These are phyloP conservation scores for Aureobasidium musti DNA, from an alignment of 2,329 filamentous ascomycete genomes.

Conservation along the genomic window DNA sequence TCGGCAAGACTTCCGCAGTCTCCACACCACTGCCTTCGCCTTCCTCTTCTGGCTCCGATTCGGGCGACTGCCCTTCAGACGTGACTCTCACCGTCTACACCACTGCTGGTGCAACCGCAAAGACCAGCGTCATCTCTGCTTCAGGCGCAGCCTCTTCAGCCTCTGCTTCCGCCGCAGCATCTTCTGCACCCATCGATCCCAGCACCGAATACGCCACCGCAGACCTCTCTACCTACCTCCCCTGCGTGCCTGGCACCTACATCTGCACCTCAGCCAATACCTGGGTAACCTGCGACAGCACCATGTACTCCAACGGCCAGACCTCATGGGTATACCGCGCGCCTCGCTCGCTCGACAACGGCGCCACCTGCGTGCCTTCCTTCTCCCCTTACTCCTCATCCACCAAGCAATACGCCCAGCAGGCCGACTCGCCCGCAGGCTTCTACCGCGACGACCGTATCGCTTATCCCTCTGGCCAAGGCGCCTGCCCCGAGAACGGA, in stretches of 20 bases:
- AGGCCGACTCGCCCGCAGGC: conserved; percentile 35
- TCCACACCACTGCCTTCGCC: conserved; percentile 21
- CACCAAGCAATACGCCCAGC: conserved; percentile 35
- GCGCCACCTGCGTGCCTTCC: conserved; percentile 44
- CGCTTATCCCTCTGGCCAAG: conserved; percentile 37
- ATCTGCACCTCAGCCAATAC: conserved; percentile 42
- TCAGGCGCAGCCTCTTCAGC: background rate
- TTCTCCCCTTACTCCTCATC: conserved; percentile 35
- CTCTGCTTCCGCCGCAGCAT: conserved; percentile 7
- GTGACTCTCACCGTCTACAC: conserved; percentile 28
- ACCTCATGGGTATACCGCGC: conserved; percentile 40
- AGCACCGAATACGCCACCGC: conserved; percentile 36
- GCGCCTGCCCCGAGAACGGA: conserved; percentile 37
- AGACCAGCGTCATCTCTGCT: background rate
- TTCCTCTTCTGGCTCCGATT: background rate
- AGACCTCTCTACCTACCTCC: conserved; percentile 40
- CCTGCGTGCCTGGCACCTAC: conserved; percentile 46
- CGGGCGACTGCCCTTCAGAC: conserved; percentile 18
- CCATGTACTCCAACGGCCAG: conserved; percentile 35
- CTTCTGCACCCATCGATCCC: conserved; percentile 27
- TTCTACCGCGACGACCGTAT: conserved; percentile 41
- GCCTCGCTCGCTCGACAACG: conserved; percentile 40
- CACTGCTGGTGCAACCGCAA: conserved; percentile 23
- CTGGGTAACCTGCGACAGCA: conserved; percentile 44
- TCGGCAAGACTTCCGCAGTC: background rate